A percentile compares a stretch with the other conserved stretches of the same genome.
phyloP scores from a whole-genome alignment of 768 basidiomycete species.

The Naganishia kalamii region DNA sequence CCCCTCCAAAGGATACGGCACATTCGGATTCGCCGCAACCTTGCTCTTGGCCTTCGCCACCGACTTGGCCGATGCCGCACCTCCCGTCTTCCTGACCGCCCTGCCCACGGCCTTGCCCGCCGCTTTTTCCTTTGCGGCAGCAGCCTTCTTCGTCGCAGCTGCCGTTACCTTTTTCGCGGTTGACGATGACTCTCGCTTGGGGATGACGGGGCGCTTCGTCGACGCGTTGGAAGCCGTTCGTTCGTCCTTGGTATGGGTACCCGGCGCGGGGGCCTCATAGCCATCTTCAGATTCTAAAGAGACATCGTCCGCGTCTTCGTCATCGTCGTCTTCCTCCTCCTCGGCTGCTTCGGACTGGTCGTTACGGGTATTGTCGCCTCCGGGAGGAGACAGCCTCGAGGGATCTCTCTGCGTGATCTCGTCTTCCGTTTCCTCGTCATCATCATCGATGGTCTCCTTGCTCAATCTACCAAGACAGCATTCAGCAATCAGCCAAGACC shows the following conservation, averaged over 20 bases:
- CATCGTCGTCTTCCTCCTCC: slow-evolving; percentile 22
- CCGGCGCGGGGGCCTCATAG: slow-evolving; percentile 17
- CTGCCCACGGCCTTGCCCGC: slow-evolving; percentile 14
- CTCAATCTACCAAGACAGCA: not conserved
- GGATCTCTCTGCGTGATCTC: slow-evolving; percentile 14
- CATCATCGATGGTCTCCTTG: slow-evolving; percentile 10
- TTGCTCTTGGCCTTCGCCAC: slow-evolving; percentile 15
- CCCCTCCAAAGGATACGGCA: slow-evolving; percentile 80
- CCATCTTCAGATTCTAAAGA: slow-evolving; percentile 42
- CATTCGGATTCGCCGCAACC: not conserved
- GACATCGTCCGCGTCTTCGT: slow-evolving; percentile 32
- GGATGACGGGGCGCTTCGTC: not conserved
- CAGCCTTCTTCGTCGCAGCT: slow-evolving; percentile 8
- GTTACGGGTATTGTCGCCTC: not conserved
- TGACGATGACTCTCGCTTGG: not conserved
- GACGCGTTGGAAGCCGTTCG: not conserved
- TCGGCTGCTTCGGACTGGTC: not conserved
- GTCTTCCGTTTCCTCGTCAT: slow-evolving; percentile 26
- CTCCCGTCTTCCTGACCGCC: slow-evolving; percentile 16
- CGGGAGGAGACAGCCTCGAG: not conserved
- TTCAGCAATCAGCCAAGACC: not conserved
- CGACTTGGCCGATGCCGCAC: slow-evolving; percentile 8
- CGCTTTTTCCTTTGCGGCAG: slow-evolving; percentile 18
- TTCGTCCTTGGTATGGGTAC: not conserved
- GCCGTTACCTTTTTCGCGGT: not conserved